phyloP scores from a whole-genome alignment of 1,284 basidiomycete species.

The Heterobasidion irregulare region DNA sequence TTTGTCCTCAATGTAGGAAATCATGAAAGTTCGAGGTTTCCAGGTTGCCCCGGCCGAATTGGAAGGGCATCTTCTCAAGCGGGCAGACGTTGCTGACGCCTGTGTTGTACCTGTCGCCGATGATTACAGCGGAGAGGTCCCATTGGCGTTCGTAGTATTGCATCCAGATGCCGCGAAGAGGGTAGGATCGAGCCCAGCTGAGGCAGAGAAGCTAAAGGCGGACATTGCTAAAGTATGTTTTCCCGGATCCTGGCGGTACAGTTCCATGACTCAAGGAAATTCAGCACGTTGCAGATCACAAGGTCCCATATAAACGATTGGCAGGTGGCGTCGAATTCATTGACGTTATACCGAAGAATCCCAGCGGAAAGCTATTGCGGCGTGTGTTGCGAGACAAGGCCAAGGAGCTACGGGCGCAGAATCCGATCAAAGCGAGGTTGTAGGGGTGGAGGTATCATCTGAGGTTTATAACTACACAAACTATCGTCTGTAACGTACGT shows the following conservation, averaged over 20 bases:
- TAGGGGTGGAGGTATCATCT: not conserved
- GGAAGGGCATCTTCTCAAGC: constrained; percentile 58
- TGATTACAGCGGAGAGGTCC: constrained; percentile 74
- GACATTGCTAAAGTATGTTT: constrained; percentile 37
- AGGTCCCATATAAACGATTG: constrained; percentile 63
- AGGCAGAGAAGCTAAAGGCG: constrained; percentile 33
- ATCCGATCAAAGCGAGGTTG: constrained; percentile 1
- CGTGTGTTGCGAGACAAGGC: constrained; percentile 47
- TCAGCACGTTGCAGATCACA: constrained; percentile 55
- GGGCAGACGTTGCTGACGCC: constrained; percentile 59
- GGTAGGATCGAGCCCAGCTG: constrained; percentile 20
- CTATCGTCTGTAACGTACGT: not conserved
- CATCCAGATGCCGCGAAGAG: constrained; percentile 32
- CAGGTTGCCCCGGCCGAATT: constrained; percentile 41
- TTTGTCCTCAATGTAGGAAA: constrained; percentile 30
- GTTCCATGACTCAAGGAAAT: not conserved
- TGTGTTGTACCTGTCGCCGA: constrained; percentile 74
- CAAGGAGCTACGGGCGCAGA: not conserved
- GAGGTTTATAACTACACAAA: not conserved
- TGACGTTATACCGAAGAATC: constrained; percentile 62
- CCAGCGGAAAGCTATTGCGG: constrained; percentile 56
- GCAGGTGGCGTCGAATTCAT: constrained; percentile 61
- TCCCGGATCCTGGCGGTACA: not conserved
- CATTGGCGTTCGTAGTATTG: constrained; percentile 65
- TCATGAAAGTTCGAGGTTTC: constrained; percentile 59